Evolutionary conservation across 1,139 yeast genomes (phyloP), one percentile per base, ranked within the genome.

Genomic region (Trichomonascaceae sp.): DNA sequence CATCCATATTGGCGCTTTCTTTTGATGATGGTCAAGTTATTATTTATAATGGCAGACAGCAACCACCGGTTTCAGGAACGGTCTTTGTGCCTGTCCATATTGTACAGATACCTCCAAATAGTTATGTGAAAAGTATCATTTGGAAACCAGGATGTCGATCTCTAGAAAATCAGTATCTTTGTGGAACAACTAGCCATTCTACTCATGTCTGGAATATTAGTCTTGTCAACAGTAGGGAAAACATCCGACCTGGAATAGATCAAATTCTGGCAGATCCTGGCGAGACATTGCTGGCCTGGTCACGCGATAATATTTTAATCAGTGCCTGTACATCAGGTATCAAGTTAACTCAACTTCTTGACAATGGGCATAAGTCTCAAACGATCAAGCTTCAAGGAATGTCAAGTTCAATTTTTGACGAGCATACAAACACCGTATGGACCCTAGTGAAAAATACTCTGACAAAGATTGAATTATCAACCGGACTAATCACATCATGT

Each of bases 1-100:
- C 45, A 36, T 18, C 48, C 18, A 50, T 50, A 12, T 52, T 47
- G 43, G 57, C 57, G 9, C 50, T 54, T 32, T 54, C 55, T 9
- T 54, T 52, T 24, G 44, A 41, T 12, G 47, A 53, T 17, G 55
- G 55, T 19, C 50, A 54, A 38, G 43, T 54, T 41, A 47, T 54
- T 8, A 50, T 54, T 20, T 54, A 49, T 41, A 50, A 54, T 17
- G 52, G 52, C n/a, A 50, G 47, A 8, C 22, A 43, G 15, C 32
- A 50, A 30, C 36, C 38, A 8, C 17, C 50, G 10, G 38, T 44
- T 15, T 39, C 45, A 3, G 32, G 32, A n/a, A 43, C 38, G 20
- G 18, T 10, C 32, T 48, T 41, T 22, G 39, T 38, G 9, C 50
- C 50, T n/a, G 24, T 48, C 6, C 50, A 48, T 24, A 41, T 39